These are phyloP conservation scores for Quaeritorhiza haematococci DNA, from an alignment of 371 early-diverging fungal genomes.

Conservation along the genomic window DNA sequence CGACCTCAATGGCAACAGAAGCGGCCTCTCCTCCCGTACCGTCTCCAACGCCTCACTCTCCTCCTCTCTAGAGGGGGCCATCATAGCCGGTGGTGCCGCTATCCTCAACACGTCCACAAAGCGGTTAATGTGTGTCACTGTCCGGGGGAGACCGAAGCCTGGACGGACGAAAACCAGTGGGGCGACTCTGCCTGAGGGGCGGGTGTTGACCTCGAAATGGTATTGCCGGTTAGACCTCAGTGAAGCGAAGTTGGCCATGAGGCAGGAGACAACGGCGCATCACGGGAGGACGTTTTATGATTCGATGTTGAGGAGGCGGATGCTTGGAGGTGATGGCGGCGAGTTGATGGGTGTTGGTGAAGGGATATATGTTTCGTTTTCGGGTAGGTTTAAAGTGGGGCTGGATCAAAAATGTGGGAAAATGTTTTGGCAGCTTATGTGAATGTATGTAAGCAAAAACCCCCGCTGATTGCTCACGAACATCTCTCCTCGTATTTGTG, in stretches of 20 bases:
- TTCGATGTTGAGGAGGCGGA: conserved; percentile 4
- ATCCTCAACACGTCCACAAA: too few relatives aligned
- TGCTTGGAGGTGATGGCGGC: background rate
- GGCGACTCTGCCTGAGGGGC: too few relatives aligned
- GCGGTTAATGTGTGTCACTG: too few relatives aligned
- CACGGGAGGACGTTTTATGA: conserved; percentile 2
- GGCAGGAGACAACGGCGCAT: background rate
- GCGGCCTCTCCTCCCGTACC: too few relatives aligned
- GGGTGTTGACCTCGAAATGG: conserved; percentile 17
- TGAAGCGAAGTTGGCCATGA: conserved; percentile 20
- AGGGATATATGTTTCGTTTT: conserved; percentile 65
- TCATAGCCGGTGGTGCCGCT: too few relatives aligned
- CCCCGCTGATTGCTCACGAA: background rate
- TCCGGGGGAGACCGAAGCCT: too few relatives aligned
- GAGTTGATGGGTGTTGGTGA: conserved; percentile 21
- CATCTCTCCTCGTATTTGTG: background rate
- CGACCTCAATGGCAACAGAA: too few relatives aligned
- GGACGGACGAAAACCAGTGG: too few relatives aligned
- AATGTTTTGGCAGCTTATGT: conserved; percentile 10
- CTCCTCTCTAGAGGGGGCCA: too few relatives aligned
- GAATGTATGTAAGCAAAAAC: conserved; percentile 1
- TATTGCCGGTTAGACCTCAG: conserved; percentile 21
- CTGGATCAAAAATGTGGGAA: background rate
- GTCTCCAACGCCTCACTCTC: too few relatives aligned
- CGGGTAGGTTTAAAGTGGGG: conserved; percentile 34